Conservation (phyloP, 176 grass and related monocot species). For the Elaeis guineensis region DNA sequence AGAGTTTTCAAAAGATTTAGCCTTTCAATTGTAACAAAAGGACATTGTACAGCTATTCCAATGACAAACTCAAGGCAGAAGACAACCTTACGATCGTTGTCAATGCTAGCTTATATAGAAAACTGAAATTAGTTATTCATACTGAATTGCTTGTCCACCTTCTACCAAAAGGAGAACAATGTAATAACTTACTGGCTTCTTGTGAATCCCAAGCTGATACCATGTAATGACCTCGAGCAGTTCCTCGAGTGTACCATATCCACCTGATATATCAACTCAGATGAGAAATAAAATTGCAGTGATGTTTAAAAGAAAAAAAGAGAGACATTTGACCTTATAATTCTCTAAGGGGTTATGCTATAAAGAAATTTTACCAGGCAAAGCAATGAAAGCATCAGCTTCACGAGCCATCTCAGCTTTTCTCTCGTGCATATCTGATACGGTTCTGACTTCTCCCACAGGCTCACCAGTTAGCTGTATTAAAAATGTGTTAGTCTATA, state of each 20-base stretch:
- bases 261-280: neutral
- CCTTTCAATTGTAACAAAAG: too few relatives aligned
- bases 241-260: neutral
- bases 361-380: constrained; percentile 50
- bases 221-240: neutral
- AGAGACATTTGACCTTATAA: neutral
- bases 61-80: too few relatives aligned
- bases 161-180: constrained; percentile 4
- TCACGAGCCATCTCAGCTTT: constrained; percentile 84
- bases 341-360: neutral
- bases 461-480: constrained; percentile 66
- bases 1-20: too few relatives aligned
- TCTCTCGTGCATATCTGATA: constrained; percentile 93
- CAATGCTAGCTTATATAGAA: too few relatives aligned
- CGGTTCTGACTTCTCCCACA: constrained; percentile 77
- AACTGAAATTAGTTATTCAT: too few relatives aligned
- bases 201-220: constrained; percentile 3
- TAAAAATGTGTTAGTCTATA: neutral
- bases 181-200: neutral
- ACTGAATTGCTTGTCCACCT: too few relatives aligned
- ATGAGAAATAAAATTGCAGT: constrained; percentile 1
- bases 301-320: too few relatives aligned
- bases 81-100: too few relatives aligned
- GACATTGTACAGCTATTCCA: too few relatives aligned
- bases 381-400: constrained; percentile 90